Evolutionary conservation across 179 eudicot genomes (phyloP).

Genomic region (Silene noctiflora): DNA sequence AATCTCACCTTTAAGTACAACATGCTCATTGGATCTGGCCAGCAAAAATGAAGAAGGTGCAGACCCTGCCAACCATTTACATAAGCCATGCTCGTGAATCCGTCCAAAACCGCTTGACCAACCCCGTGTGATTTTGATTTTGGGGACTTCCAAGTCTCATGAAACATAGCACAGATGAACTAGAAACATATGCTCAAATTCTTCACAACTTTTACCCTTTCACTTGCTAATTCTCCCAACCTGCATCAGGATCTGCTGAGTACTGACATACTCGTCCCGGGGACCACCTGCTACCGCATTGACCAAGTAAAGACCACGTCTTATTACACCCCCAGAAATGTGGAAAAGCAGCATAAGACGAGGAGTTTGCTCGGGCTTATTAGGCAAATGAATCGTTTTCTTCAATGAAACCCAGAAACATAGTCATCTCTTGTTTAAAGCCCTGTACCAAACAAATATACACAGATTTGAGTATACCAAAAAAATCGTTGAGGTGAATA

Average conservation of each 20-base stretch:
- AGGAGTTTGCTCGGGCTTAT: background rate
- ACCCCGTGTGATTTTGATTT: background rate
- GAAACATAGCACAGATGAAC: background rate
- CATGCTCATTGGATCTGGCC: too few species aligned
- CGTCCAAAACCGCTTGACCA: background rate
- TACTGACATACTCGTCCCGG: background rate
- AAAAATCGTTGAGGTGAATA: background rate
- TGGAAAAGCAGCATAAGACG: background rate
- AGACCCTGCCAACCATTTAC: background rate
- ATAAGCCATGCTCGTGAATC: background rate
- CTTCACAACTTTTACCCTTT: background rate
- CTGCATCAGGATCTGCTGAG: background rate
- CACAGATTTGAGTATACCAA: background rate
- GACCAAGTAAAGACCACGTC: background rate
- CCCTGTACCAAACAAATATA: background rate
- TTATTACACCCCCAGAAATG: background rate
- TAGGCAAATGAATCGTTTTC: background rate
- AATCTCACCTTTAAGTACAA: too few species aligned
- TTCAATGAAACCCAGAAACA: background rate
- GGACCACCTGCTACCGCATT: background rate
- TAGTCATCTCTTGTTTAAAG: background rate
- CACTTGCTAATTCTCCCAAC: background rate
- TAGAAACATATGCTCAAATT: background rate
- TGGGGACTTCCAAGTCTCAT: background rate
- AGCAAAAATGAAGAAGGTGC: background rate